phyloP scores from a whole-genome alignment of 75 land plant genomes.

The Pinus tabuliformis region DNA sequence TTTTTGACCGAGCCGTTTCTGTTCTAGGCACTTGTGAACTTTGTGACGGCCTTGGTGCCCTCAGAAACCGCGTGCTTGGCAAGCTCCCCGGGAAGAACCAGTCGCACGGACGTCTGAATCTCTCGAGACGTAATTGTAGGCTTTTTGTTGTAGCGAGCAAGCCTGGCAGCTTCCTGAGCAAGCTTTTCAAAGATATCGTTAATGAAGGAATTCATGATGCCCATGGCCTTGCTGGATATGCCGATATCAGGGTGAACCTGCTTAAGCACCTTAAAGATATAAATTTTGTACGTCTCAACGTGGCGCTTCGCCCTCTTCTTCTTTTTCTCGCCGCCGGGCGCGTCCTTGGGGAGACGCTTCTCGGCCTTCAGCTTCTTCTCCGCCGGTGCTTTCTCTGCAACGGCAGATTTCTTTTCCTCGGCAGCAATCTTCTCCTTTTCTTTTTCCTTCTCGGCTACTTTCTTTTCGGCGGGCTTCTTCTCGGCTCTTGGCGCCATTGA shows the following conservation, averaged over 20 bases:
- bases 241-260: constrained; percentile 41
- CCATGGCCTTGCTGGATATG: constrained; percentile 13
- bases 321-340: constrained; percentile 27
- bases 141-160: constrained; percentile 57
- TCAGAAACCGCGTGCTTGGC: constrained; percentile 49
- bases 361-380: constrained; percentile 50
- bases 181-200: constrained; percentile 55
- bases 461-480: too few relatives aligned
- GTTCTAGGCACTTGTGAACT: constrained; percentile 37
- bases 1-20: constrained; percentile 2
- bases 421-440: constrained; percentile 17
- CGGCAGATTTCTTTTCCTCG: constrained; percentile 40
- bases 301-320: constrained; percentile 39
- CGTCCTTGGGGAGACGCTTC: constrained; percentile 32
- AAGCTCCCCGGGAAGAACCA: constrained; percentile 39
- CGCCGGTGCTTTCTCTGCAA: constrained; percentile 26
- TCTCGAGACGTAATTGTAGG: constrained; percentile 43
- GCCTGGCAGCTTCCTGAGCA: constrained; percentile 41
- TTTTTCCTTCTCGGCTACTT: too few relatives aligned
- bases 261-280: constrained; percentile 37
- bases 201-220: too few relatives aligned
- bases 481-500: too few relatives aligned
- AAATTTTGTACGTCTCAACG: constrained; percentile 51
- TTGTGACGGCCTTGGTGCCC: constrained; percentile 52
- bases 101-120: constrained; percentile 33